Percentiles rank a stretch among this genome's conserved stretches.
phyloP scores from a whole-genome alignment of 805 yeast species.

The Barnettozyma siamensis region DNA sequence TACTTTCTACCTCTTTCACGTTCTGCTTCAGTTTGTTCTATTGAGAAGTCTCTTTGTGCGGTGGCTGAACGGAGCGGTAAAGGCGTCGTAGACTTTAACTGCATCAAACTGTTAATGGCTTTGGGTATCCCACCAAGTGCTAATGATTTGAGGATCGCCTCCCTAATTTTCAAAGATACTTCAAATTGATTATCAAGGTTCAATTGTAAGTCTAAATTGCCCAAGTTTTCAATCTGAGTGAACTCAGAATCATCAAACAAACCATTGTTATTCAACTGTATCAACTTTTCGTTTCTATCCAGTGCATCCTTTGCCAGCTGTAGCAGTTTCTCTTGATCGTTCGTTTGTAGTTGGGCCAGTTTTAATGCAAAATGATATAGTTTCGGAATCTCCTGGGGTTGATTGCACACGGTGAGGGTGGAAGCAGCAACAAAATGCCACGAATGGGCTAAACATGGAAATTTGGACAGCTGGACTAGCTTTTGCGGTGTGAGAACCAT shows the following conservation, averaged over 20 bases:
- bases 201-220: neutral
- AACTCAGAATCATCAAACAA: slow-evolving; percentile 10
- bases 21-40: slow-evolving; percentile 26
- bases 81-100: slow-evolving; percentile 64
- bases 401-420: slow-evolving; percentile 73
- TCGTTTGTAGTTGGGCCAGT: slow-evolving; percentile 13
- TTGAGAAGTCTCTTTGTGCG: slow-evolving; percentile 26
- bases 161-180: slow-evolving; percentile 57
- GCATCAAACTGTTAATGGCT: slow-evolving; percentile 71
- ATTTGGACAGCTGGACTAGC: slow-evolving; percentile 45
- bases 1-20: slow-evolving; percentile 49
- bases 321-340: neutral
- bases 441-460: slow-evolving; percentile 46
- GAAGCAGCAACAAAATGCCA: slow-evolving; percentile 85
- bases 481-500: slow-evolving; percentile 47
- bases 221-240: slow-evolving; percentile 19
- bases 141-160: slow-evolving; percentile 68
- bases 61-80: slow-evolving; percentile 31
- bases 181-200: slow-evolving; percentile 18
- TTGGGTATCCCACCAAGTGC: slow-evolving; percentile 84
- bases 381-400: slow-evolving; percentile 73
- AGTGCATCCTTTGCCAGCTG: slow-evolving; percentile 14
- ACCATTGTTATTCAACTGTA: slow-evolving; percentile 9
- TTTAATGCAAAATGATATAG: slow-evolving; percentile 63
- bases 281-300: slow-evolving; percentile 17